phyloP scores from a whole-genome alignment of 1,139 yeast species.

The Scheffersomyces segobiensis region DNA sequence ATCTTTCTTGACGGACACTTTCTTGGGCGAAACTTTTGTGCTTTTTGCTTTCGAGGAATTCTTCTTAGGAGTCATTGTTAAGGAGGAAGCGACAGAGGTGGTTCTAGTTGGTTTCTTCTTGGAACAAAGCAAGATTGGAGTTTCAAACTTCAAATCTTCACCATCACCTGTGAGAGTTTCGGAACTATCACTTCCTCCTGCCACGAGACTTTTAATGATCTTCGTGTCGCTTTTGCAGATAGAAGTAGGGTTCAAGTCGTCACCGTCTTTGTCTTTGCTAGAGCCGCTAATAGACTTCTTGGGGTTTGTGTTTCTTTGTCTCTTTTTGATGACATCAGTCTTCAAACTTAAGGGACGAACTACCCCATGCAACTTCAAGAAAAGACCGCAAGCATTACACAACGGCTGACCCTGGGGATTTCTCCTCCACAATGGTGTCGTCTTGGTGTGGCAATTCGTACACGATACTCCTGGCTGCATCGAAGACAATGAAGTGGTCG shows the following conservation, averaged over 20 bases:
- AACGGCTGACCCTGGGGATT: conserved; percentile 29
- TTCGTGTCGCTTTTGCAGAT: conserved; percentile 13
- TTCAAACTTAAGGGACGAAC: conserved; percentile 29
- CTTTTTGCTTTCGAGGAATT: neutral
- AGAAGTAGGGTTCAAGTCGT: conserved; percentile 25
- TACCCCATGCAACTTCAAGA: conserved; percentile 27
- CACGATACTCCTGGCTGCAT: conserved; percentile 13
- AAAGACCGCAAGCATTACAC: conserved; percentile 30
- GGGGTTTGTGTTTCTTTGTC: conserved; percentile 19
- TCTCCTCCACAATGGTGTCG: conserved; percentile 29
- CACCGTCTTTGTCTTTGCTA: conserved; percentile 17
- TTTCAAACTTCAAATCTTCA: neutral
- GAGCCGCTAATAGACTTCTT: conserved; percentile 5
- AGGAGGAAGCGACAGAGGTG: neutral
- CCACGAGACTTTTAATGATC: conserved; percentile 8
- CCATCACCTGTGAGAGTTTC: neutral
- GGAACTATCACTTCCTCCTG: neutral
- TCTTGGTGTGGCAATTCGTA: conserved; percentile 27
- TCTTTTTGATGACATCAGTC: conserved; percentile 28
- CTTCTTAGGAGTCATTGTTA: neutral
- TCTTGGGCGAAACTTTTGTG: neutral
- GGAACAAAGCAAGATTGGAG: conserved; percentile 3
- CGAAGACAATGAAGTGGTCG: neutral
- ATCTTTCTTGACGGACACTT: neutral
- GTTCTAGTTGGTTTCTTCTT: neutral